Evolutionary conservation across 2,329 filamentous ascomycete species (phyloP).

Genomic region (Ophiostoma montium): DNA sequence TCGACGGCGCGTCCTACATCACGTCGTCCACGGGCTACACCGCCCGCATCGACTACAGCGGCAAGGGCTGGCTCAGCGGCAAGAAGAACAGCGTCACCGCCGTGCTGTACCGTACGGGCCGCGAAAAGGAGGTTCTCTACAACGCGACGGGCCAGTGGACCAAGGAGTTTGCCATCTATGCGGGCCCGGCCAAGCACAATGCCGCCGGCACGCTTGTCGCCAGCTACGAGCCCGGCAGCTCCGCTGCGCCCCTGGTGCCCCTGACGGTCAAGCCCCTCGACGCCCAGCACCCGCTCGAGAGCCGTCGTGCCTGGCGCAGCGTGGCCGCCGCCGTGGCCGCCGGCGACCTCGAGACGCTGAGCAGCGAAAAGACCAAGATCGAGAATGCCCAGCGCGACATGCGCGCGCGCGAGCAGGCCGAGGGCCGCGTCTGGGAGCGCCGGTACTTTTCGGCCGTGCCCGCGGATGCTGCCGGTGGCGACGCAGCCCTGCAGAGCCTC

Average conservation of each 20-base stretch:
- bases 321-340: slow-evolving; percentile 68
- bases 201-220: slow-evolving; percentile 35
- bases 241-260: slow-evolving; percentile 47
- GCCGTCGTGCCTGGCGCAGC: slow-evolving; percentile 73
- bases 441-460: slow-evolving; percentile 58
- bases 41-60: slow-evolving; percentile 81
- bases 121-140: slow-evolving; percentile 63
- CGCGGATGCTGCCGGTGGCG: no score
- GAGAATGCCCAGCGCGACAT: slow-evolving; percentile 71
- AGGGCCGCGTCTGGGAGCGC: slow-evolving; percentile 64
- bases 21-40: slow-evolving; percentile 76
- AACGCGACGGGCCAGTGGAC: slow-evolving; percentile 87
- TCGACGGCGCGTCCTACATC: slow-evolving; percentile 76
- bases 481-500: slow-evolving; percentile 27
- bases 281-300: slow-evolving; percentile 75
- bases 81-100: slow-evolving; percentile 90
- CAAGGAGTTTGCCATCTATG: slow-evolving; percentile 63
- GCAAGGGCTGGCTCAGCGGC: slow-evolving; percentile 86
- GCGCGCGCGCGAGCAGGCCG: slow-evolving; percentile 60
- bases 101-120: slow-evolving; percentile 53
- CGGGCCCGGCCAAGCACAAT: slow-evolving; percentile 38
- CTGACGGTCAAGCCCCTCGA: slow-evolving; percentile 60
- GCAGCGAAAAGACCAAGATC: slow-evolving; percentile 70
- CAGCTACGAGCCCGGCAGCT: slow-evolving; percentile 45
- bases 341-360: slow-evolving; percentile 73